Base-by-base conservation (phyloP, 176 grass and related monocot species). In the Zea luxurians region DNA sequence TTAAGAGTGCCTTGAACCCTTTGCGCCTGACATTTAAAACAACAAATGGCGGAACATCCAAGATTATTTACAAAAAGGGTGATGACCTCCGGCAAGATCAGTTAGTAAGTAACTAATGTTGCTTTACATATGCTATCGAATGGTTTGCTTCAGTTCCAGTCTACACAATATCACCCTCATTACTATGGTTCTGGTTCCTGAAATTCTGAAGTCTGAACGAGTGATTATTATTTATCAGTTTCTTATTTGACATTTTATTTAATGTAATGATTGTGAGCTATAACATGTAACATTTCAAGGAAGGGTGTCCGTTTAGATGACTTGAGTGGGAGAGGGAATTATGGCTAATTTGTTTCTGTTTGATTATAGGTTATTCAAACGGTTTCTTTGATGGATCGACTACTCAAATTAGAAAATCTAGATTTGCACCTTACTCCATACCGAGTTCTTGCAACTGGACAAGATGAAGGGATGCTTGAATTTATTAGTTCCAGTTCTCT, bases 371-470 rank as follows among this genome's bases (percentile, higher is more conserved):
- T 99, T 58, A 95, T 92, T 83, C 96, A 99, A 79, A 99, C 94
- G 82, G 89, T 95, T 64, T 92, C 96, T 74, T 93, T 99, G 66
- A 99, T 99, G 96, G 96, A 99, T 61, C 92, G 96, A 4, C 86
- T 99, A 86, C 89, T 99, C 71, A 99, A 99, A 88, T 79, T 99
- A 85, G 96, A 99, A 87, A 99, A 99, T 87, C 79, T 95, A 48
- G 96, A 99, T 82, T 85, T 99, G 68, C 96, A 99, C 68, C 89
- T 99, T 82, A 95, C 96, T 64, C 96, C 96, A 55, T 98, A 94
- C 64, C 78, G 75, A 90, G 90, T 97, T 78, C 96, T 98, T 92
- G 96, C 96, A 75, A 98, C 96, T 85, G 92, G 87, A 50, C 96
- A 90, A 89, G 96, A 98, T 72, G 96, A 98, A 94, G 96, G 96